Conservation (phyloP, 345 rosid genomes). For the Camelina sativa region DNA sequence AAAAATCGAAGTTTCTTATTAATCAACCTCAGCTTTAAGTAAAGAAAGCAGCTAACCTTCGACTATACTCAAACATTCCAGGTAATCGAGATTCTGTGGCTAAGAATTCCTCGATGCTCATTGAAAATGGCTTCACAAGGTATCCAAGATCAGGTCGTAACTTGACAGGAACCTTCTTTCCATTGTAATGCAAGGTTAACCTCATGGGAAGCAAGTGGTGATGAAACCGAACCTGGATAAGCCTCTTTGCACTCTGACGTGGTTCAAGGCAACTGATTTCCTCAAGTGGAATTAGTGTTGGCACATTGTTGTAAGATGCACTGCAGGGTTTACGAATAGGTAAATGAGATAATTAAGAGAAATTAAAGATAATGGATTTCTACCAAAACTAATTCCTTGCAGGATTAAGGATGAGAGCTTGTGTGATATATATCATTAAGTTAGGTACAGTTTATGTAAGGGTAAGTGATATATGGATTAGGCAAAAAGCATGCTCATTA, state of each 20-base stretch:
- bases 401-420: conserved; percentile 6
- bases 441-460: conserved; percentile 6
- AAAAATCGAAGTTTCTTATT: background rate
- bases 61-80: conserved; percentile 87
- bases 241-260: conserved; percentile 59
- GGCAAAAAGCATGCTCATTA: background rate
- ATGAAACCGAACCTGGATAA: conserved; percentile 78
- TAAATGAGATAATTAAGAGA: conserved; percentile 6
- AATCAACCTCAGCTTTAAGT: background rate
- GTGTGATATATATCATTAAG: background rate
- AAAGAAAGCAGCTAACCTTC: conserved; percentile 61
- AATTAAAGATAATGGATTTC: conserved; percentile 27
- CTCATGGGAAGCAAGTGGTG: conserved; percentile 91
- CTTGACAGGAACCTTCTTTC: conserved; percentile 72
- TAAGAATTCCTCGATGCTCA: conserved; percentile 62
- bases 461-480: background rate
- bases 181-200: conserved; percentile 59
- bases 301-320: conserved; percentile 54
- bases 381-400: conserved; percentile 18
- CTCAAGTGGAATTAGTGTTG: conserved; percentile 73
- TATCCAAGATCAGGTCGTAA: conserved; percentile 94
- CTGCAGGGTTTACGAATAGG: conserved; percentile 48
- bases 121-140: conserved; percentile 81
- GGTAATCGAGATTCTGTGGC: conserved; percentile 71
- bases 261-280: conserved; percentile 68